Conservation (phyloP, 2,329 filamentous ascomycete species). For the Verticillium longisporum region DNA sequence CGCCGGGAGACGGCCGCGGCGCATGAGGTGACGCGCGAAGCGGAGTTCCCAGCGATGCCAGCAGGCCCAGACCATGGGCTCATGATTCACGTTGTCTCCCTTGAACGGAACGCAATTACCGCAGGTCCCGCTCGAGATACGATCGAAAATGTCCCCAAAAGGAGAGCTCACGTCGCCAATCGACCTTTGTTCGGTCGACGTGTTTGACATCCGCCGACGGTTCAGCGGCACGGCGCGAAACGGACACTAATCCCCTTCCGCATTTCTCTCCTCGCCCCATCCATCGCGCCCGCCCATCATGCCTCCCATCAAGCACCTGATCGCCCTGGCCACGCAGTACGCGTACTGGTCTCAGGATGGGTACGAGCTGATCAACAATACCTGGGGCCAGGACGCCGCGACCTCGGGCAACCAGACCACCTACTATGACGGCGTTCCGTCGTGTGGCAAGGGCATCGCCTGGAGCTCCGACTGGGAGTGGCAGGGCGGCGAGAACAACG, state of each 20-base stretch:
- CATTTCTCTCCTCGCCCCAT: background rate
- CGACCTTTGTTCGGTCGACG: background rate
- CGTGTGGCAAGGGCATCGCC: constrained; percentile 22
- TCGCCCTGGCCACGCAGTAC: constrained; percentile 19
- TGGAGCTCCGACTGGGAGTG: constrained; percentile 35
- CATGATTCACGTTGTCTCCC: background rate
- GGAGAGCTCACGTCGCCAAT: background rate
- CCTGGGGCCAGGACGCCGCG: constrained; percentile 30
- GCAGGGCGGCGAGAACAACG: constrained; percentile 26
- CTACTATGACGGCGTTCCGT: constrained; percentile 24
- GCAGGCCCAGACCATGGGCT: background rate
- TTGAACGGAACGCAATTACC: background rate
- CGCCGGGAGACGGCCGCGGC: background rate
- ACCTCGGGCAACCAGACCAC: constrained; percentile 34
- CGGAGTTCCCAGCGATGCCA: background rate
- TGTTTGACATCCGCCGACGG: background rate
- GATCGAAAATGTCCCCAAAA: background rate
- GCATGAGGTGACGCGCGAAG: background rate
- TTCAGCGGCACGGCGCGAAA: background rate
- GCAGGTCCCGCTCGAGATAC: background rate
- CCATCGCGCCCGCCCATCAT: background rate
- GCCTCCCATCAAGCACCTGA: constrained; percentile 13
- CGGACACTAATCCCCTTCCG: background rate
- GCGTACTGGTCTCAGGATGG: constrained; percentile 21
- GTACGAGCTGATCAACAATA: constrained; percentile 32